Evolutionary conservation across 345 rosid species (phyloP).

Genomic region (Kandelia obovata): DNA sequence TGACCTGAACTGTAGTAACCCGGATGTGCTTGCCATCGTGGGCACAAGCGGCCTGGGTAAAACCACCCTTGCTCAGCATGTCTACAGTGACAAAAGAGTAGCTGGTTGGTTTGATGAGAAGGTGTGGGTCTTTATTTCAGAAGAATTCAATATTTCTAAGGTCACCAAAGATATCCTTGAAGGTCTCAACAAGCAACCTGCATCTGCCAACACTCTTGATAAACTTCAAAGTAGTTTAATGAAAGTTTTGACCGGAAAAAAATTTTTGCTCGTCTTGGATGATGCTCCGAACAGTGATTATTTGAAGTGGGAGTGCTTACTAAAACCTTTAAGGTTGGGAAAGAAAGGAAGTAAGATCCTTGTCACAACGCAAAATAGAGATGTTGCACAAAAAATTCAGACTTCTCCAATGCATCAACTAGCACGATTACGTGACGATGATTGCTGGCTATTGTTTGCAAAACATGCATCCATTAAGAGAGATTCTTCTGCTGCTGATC

Average conservation of each 20-base stretch:
- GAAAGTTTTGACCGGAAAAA: background rate
- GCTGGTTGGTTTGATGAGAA: background rate
- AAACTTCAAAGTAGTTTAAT: background rate
- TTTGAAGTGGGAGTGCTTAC: background rate
- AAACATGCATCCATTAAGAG: slow-evolving; percentile 1
- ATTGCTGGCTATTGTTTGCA: slow-evolving; percentile 17
- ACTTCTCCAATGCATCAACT: background rate
- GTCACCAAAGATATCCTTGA: slow-evolving; percentile 1
- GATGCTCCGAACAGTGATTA: slow-evolving; percentile 9
- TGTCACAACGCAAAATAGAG: background rate
- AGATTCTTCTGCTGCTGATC: background rate
- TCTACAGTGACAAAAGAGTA: background rate
- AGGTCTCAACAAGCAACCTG: background rate
- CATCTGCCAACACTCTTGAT: background rate
- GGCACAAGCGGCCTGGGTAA: slow-evolving; percentile 21
- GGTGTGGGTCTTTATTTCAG: slow-evolving; percentile 11
- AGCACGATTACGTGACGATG: background rate
- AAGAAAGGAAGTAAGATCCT: slow-evolving; percentile 14
- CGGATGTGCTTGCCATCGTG: slow-evolving; percentile 15
- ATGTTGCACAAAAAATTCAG: background rate
- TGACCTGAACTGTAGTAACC: background rate
- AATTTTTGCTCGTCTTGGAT: slow-evolving; percentile 15
- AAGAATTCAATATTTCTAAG: background rate
- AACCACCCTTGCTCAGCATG: slow-evolving; percentile 21
- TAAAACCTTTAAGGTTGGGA: background rate